A percentile compares a stretch with the other conserved stretches of the same genome.
These are phyloP conservation scores for Populus euphratica DNA, from an alignment of 345 rosid genomes.

Conservation along the genomic window DNA sequence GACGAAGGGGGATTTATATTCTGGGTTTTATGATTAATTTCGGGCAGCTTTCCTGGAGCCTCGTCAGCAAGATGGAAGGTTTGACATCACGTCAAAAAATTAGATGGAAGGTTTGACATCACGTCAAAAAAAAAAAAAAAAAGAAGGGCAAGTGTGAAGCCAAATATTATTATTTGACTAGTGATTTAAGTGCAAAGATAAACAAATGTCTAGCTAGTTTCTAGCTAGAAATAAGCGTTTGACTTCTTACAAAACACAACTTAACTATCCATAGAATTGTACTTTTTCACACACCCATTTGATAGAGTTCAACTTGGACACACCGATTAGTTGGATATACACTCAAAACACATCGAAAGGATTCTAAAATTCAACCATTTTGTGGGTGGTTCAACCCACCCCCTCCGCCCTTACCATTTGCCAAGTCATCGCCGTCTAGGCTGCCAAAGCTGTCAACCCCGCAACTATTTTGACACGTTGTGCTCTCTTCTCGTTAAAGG, in stretches of 20 bases:
- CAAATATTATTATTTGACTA: neutral
- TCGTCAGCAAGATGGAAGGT: neutral
- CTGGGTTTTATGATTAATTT: too few relatives aligned
- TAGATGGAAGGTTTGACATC: too few relatives aligned
- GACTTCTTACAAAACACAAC: neutral
- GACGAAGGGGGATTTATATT: too few relatives aligned
- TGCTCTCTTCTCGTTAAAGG: conserved; percentile 18
- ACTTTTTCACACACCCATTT: neutral
- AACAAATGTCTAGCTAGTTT: neutral
- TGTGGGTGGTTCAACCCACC: conserved; percentile 28
- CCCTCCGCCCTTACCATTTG: neutral
- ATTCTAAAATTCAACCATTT: conserved; percentile 6
- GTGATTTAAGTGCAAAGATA: neutral
- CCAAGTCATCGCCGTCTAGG: conserved; percentile 17
- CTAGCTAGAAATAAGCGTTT: neutral
- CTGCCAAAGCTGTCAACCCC: conserved; percentile 8
- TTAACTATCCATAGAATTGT: neutral
- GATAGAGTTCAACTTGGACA: neutral
- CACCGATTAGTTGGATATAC: neutral
- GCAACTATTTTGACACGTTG: conserved; percentile 26
- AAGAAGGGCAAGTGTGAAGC: neutral
- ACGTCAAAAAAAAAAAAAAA: neutral
- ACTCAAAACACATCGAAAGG: neutral
- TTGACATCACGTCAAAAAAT: neutral
- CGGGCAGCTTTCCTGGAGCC: too few relatives aligned